Percentiles rank a stretch among this genome's conserved stretches.
These are phyloP conservation scores for Silene noctiflora DNA, from an alignment of 179 eudicot species.

Conservation along the genomic window DNA sequence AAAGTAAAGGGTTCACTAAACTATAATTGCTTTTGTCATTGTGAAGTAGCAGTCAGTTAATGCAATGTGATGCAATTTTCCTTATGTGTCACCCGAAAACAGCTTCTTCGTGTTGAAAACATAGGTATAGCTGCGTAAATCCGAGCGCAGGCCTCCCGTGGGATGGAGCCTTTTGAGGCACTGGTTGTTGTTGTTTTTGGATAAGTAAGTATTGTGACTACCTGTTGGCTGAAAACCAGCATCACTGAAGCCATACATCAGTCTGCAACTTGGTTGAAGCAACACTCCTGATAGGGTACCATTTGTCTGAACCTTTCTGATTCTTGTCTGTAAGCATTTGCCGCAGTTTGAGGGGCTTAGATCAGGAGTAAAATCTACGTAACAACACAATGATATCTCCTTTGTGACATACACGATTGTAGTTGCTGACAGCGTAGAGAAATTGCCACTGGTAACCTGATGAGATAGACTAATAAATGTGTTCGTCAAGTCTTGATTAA, in stretches of 20 bases:
- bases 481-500: conserved; percentile 18
- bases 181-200: too few species aligned
- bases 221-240: conserved; percentile 7
- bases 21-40: too few species aligned
- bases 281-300: conserved; percentile 21
- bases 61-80: too few species aligned
- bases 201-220: neutral
- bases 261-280: conserved; percentile 29
- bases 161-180: too few species aligned
- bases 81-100: too few species aligned
- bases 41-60: too few species aligned
- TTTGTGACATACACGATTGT: conserved; percentile 5
- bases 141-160: too few species aligned
- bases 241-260: conserved; percentile 26
- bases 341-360: conserved; percentile 23
- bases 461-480: conserved; percentile 21
- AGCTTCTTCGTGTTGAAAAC: too few species aligned
- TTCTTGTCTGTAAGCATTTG: conserved; percentile 27
- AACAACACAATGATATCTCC: conserved; percentile 12
- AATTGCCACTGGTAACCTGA: conserved; percentile 20
- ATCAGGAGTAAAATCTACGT: conserved; percentile 48
- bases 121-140: too few species aligned
- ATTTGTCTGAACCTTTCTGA: conserved; percentile 11
- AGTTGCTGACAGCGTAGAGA: conserved; percentile 17
- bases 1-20: too few species aligned